Conservation (phyloP, 495 filamentous ascomycete species). For the Neurospora intermedia region DNA sequence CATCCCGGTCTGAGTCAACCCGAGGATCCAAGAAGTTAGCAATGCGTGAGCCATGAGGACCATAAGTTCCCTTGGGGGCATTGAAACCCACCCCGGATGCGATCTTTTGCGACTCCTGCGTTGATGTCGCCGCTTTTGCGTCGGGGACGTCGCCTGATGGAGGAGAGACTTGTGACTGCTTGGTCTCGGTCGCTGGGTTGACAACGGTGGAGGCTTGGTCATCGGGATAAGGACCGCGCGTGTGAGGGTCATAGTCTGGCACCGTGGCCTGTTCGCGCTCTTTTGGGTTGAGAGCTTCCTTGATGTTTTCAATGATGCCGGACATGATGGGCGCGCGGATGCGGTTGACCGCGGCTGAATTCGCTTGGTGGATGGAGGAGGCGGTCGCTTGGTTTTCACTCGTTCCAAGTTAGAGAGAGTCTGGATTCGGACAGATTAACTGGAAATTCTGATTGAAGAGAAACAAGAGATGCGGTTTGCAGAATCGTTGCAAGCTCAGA, state of each 20-base stretch:
- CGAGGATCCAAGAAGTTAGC: constrained; percentile 33
- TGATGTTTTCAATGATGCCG: constrained; percentile 17
- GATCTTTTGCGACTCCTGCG: neutral
- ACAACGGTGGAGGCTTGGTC: neutral
- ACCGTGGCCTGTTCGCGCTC: constrained; percentile 16
- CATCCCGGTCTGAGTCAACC: constrained; percentile 28
- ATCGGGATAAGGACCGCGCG: constrained; percentile 16
- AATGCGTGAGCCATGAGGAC: constrained; percentile 27
- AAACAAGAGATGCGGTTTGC: neutral
- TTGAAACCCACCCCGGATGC: constrained; percentile 11
- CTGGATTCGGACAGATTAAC: neutral
- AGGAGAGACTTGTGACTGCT: neutral
- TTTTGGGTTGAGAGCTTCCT: constrained; percentile 15
- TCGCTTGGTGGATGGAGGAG: neutral
- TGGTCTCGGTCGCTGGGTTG: neutral
- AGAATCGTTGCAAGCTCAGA: neutral
- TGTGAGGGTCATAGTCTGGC: constrained; percentile 14
- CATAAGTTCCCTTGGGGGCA: constrained; percentile 25
- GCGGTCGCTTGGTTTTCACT: neutral
- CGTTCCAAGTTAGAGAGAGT: neutral
- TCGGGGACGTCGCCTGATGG: neutral
- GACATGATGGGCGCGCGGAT: constrained; percentile 17
- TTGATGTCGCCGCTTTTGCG: neutral
- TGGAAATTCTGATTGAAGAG: neutral
- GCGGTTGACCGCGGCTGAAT: neutral